Conservation (phyloP, 2,329 filamentous ascomycete genomes). For the Pestalotiopsis sp. region DNA sequence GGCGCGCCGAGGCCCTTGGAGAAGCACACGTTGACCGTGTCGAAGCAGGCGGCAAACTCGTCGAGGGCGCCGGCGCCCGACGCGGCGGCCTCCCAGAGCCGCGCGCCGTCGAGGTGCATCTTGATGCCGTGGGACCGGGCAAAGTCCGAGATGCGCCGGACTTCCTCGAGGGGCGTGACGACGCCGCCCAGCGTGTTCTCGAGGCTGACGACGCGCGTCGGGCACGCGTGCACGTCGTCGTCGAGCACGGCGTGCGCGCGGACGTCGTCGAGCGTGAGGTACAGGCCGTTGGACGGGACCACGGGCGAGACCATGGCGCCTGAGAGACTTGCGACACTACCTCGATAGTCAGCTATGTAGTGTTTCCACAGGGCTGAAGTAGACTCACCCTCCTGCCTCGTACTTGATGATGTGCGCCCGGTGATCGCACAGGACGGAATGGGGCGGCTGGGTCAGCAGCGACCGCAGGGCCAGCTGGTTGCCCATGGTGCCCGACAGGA, state of each 20-base stretch:
- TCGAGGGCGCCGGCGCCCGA: constrained; percentile 42
- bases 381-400: constrained; percentile 47
- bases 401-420: constrained; percentile 68
- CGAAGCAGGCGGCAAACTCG: constrained; percentile 48
- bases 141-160: constrained; percentile 34
- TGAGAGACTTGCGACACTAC: constrained; percentile 59
- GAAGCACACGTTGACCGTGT: constrained; percentile 52
- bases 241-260: constrained; percentile 32
- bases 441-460: constrained; percentile 70
- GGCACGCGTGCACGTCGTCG: constrained; percentile 46
- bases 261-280: constrained; percentile 47
- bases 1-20: constrained; percentile 57
- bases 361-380: not conserved
- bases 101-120: constrained; percentile 54
- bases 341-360: too few species aligned
- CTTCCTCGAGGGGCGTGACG: constrained; percentile 37
- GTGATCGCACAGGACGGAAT: constrained; percentile 70
- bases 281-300: constrained; percentile 36
- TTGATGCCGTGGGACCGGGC: constrained; percentile 38
- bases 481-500: constrained; percentile 80
- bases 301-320: constrained; percentile 62
- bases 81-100: constrained; percentile 53
- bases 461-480: constrained; percentile 77
- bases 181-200: constrained; percentile 43
- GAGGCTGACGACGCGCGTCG: constrained; percentile 42